phyloP scores from a whole-genome alignment of 805 yeast genomes.

The Candida rishiriensis region DNA sequence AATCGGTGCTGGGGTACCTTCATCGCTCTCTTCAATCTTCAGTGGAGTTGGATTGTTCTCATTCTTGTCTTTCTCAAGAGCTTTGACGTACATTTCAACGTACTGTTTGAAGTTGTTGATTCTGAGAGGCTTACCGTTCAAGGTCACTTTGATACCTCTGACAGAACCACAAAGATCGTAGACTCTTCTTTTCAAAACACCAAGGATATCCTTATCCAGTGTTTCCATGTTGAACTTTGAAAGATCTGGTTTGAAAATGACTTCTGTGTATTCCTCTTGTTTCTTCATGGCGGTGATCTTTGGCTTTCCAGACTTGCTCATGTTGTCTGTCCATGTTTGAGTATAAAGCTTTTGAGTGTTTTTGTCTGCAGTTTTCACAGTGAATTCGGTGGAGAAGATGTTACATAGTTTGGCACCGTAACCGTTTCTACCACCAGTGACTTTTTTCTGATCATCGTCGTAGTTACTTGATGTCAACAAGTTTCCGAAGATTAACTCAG shows the following conservation, averaged over 20 bases:
- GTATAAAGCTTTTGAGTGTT: constrained; percentile 55
- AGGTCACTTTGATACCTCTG: constrained; percentile 67
- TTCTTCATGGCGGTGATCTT: constrained; percentile 55
- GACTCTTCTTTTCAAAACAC: constrained; percentile 88
- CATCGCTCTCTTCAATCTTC: constrained; percentile 11
- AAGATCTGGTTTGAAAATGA: constrained; percentile 86
- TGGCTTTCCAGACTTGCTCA: constrained; percentile 75
- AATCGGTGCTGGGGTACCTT: constrained; percentile 3
- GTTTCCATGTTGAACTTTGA: constrained; percentile 78
- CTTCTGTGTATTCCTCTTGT: constrained; percentile 75
- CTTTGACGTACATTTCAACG: constrained; percentile 82
- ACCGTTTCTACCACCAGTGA: constrained; percentile 98
- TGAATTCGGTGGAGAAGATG: constrained; percentile 85
- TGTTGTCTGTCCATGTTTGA: constrained; percentile 86
- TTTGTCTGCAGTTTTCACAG: constrained; percentile 84
- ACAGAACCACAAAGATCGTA: constrained; percentile 95
- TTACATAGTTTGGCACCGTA: constrained; percentile 97
- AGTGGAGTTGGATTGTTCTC: constrained; percentile 4
- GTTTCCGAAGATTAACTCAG: constrained; percentile 94
- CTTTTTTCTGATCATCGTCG: constrained; percentile 92
- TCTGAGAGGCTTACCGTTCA: constrained; percentile 69
- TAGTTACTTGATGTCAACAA: constrained; percentile 92
- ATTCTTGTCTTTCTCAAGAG: constrained; percentile 53
- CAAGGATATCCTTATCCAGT: constrained; percentile 76
- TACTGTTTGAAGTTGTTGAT: constrained; percentile 78